phyloP scores from a whole-genome alignment of 371 early-diverging fungal genomes.

The Thermomucor indicae-seudaticae region DNA sequence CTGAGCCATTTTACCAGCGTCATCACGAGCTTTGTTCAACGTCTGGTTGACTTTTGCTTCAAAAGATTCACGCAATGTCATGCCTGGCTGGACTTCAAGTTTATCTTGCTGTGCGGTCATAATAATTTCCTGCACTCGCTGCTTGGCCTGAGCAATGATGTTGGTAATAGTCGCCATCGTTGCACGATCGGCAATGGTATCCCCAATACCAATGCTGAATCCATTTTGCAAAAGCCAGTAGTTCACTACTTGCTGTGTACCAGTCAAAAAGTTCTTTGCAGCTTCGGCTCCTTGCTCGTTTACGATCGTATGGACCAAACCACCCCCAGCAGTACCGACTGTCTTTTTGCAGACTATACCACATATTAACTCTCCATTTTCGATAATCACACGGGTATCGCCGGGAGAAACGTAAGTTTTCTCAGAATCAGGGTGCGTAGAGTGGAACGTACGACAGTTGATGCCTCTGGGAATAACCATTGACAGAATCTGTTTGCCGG shows the following conservation, averaged over 20 bases:
- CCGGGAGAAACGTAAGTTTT: conserved; percentile 78
- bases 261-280: conserved; percentile 93
- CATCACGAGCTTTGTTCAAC: conserved; percentile 96
- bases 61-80: conserved; percentile 97
- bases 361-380: conserved; percentile 90
- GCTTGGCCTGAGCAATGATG: conserved; percentile 84
- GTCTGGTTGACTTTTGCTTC: conserved; percentile 91
- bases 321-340: conserved; percentile 92
- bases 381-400: conserved; percentile 92
- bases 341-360: conserved; percentile 99
- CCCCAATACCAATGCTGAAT: conserved; percentile 99
- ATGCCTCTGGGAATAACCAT: conserved; percentile 93
- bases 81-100: conserved; percentile 94
- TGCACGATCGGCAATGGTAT: conserved; percentile 91
- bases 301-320: conserved; percentile 95
- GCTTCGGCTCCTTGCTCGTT: conserved; percentile 94
- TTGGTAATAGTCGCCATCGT: conserved; percentile 88
- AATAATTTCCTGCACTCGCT: conserved; percentile 86
- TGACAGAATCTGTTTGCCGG: conserved; percentile 97
- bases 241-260: conserved; percentile 95
- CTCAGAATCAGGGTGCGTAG: conserved; percentile 84
- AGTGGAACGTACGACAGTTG: conserved; percentile 78
- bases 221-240: conserved; percentile 94
- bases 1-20: conserved; percentile 92
- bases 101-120: conserved; percentile 80